Evolutionary conservation across 2,329 filamentous ascomycete genomes (phyloP), one percentile per base, ranked within the genome.

Genomic region (Arachnopeziza araneosa): DNA sequence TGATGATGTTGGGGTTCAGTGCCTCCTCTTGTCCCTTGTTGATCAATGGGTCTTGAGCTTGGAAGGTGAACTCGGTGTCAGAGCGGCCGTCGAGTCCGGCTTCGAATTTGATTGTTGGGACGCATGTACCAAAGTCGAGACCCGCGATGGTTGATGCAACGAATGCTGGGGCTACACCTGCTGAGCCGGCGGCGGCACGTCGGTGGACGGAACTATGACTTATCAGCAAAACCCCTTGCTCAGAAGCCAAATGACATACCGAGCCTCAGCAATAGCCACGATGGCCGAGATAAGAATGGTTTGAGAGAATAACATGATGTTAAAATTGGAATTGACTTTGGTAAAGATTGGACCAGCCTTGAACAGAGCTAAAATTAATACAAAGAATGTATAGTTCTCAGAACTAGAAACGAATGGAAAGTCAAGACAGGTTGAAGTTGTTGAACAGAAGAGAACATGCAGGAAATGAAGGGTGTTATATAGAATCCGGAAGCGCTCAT

Each of bases 1-100:
- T 86, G 77, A 89, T 89, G 78, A 88, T 89, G 77, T 84, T 82
- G 60, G 85, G 85, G 80, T 88, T 88, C 58, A 88, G 77, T 1
- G 85, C 85, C 69, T 88, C 86, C 67, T 83, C 75, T 74, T 88
- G 85, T 58, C 81, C 82, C 70, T 83, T 75, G 58, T 78, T 78
- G 56, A 87, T 80, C 24, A 82, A 75, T 6, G 82, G 74, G 71
- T 89, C 86, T 56, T 80, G 80, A 53, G 87, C 80, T 72, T 86
- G 83, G 80, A 89, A 89, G 56, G 86, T 87, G 73, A 82, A 84
- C 72, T 88, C 85, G 61, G 75, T 76, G 21, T 79, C 79, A 23
- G 78, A 73, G 60, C 83, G 80, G 26, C 78, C 78, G 52, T 72
- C 66, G 0, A 79, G 79, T 8, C 82, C 83, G 52, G 78, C 75